Base-by-base conservation (phyloP, 441 rosid genomes). In the Pelargonium fulgidum region DNA sequence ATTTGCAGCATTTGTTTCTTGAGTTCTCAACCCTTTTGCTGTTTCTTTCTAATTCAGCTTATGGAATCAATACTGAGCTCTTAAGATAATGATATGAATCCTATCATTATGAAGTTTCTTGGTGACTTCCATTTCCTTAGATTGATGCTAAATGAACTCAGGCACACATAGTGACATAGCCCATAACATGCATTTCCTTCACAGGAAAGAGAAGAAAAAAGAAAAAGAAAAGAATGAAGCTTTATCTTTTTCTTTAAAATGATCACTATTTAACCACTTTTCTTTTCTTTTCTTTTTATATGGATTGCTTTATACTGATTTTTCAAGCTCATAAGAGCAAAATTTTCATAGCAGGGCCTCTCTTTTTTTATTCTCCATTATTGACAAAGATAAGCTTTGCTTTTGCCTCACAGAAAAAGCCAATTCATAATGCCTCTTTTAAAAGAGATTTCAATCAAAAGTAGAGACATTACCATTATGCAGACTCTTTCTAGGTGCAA, bases 211-310 rank as follows among this genome's bases (percentile, higher is more conserved):
- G 69, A 68, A 26, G 70, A 67, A 68, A 26, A n/a, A 17, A 14
- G 17, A 14, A 13, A 52, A 52, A 52, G 16, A 14, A n/a, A 52
- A 14, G 59, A 52, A 52, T 14, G 42, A 65, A 33, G 69, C 71
- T 70, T 69, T 72, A 45, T 47, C 81, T 78, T 78, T 78, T 75
- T 54, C 81, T 78, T 78, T 78, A 61, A 59, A 20, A 66, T 74
- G 22, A 19, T 48, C 62, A n/a, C 44, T 68, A 65, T 33, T 59
- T 48, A 24, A 33, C 26, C 71, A 4, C n/a, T n/a, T n/a, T n/a
- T n/a, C 52, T 70, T 68, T 61, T 29, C 68, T 70, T n/a, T 50
- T 50, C 54, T 70, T 73, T 73, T 54, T 56, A 26, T 41, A 16
- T 74, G 75, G 39, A 41, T 20, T 11, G 24, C 45, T 56, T 62